Evolutionary conservation across 108 stramenopile species (phyloP), one percentile per base, ranked within the genome.

Genomic region (Cylindrotheca closterium): DNA sequence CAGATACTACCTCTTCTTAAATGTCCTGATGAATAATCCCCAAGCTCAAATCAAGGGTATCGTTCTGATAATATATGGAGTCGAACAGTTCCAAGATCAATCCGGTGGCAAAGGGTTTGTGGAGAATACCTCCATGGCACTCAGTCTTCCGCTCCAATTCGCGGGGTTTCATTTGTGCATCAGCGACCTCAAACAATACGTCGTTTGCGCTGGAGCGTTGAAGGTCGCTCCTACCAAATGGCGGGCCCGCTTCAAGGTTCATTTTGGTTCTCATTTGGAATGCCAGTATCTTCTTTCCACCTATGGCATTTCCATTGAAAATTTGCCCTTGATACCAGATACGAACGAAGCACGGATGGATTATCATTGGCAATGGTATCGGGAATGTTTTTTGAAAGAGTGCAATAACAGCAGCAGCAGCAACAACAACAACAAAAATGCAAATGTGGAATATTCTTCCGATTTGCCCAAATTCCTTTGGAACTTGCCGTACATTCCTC

Each of bases 211-310:
- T 42, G 37, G 10, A 7, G 37, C 37, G 10, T 7, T 42, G 37
- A 10, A 7, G 37, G 7, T 42, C 10, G 7, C 15, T 7, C 37
- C 37, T 42, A 10, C 15, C 7, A 42, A 42, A 42, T 10, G 7
- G 37, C 7, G 37, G 37, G 7, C 37, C 7, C 37, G 37, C 55
- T 46, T 1, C 47, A 56, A 50, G 46, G 66, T 22, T 5, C 55
- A 67, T 23, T 57, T 57, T 48, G 66, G 66, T 0, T 67, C 66
- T 22, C 66, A 56, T 47, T 30, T 67, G 47, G 66, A 67, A 48
- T 46, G 47, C 19, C 46, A 50, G n/a, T 67, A 67, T 49, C 51
- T 26, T 7, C 23, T 67, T 18, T 57, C 47, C 29, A 47, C 66
- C 7, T 67, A 54, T 32, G 66, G 66, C 17, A 57, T 67, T 45